A percentile compares a stretch with the other conserved stretches of the same genome.
phyloP scores from a whole-genome alignment of 805 yeast genomes.

The Zygotorulaspora sp. region DNA sequence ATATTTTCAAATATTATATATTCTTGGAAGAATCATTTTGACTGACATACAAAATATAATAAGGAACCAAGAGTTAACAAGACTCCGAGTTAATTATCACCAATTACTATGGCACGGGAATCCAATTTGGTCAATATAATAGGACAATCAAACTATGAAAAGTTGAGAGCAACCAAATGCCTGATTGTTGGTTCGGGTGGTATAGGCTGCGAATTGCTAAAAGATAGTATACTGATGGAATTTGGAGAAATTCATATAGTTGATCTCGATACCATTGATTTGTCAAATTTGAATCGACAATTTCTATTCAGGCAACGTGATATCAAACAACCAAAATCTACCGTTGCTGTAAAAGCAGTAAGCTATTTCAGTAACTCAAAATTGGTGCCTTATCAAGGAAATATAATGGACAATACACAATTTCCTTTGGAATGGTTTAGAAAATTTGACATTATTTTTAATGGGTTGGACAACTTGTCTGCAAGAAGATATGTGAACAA shows the following conservation, averaged over 20 bases:
- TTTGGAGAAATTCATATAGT: constrained; percentile 85
- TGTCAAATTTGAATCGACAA: constrained; percentile 89
- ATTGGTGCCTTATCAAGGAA: constrained; percentile 76
- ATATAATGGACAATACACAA: constrained; percentile 68
- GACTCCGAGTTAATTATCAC: no score
- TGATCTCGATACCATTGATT: constrained; percentile 93
- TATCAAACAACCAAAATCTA: constrained; percentile 81
- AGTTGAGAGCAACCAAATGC: constrained; percentile 46
- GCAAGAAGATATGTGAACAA: constrained; percentile 88
- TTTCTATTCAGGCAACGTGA: constrained; percentile 86
- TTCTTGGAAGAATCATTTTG: no score
- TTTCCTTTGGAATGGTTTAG: constrained; percentile 76
- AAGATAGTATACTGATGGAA: constrained; percentile 72
- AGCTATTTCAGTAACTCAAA: constrained; percentile 61
- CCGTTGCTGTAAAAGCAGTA: constrained; percentile 82
- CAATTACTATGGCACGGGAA: no score
- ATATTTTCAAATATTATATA: no score
- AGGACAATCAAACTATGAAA: constrained; percentile 26
- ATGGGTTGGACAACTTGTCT: constrained; percentile 89
- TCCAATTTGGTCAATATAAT: constrained; percentile 24
- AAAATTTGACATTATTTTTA: constrained; percentile 75
- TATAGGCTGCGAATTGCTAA: constrained; percentile 87
- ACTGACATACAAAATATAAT: no score
- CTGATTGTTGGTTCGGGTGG: constrained; percentile 95
- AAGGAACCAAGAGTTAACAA: no score